A percentile compares a stretch with the other conserved stretches of the same genome.
phyloP scores from a whole-genome alignment of 2,329 filamentous ascomycete genomes.

The Penicillium sp. region DNA sequence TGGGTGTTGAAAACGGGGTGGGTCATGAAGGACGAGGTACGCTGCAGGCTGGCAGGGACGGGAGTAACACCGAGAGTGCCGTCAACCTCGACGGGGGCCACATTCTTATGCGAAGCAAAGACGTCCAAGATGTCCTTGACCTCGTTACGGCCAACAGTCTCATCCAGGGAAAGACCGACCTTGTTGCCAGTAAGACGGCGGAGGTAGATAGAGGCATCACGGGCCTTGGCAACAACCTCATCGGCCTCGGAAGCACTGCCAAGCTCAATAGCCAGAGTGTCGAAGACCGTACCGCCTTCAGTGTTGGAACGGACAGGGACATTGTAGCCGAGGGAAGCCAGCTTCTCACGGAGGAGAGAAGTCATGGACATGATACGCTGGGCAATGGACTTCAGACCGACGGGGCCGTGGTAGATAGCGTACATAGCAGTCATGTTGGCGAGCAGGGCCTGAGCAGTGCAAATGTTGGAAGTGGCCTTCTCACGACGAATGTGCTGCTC shows the following conservation, averaged over 20 bases:
- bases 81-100: slow-evolving; percentile 33
- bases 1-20: slow-evolving; percentile 94
- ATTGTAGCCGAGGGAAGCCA: slow-evolving; percentile 62
- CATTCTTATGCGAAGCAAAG: slow-evolving; percentile 49
- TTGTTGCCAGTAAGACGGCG: slow-evolving; percentile 60
- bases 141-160: slow-evolving; percentile 62
- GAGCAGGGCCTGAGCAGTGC: slow-evolving; percentile 87
- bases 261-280: slow-evolving; percentile 71
- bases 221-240: slow-evolving; percentile 53
- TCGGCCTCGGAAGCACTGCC: slow-evolving; percentile 51
- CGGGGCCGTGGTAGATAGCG: slow-evolving; percentile 86
- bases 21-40: slow-evolving; percentile 74
- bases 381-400: slow-evolving; percentile 79
- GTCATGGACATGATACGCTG: slow-evolving; percentile 71
- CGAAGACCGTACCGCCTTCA: slow-evolving; percentile 65
- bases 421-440: slow-evolving; percentile 97
- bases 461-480: slow-evolving; percentile 97
- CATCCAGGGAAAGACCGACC: slow-evolving; percentile 75
- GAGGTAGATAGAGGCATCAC: slow-evolving; percentile 58
- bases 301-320: slow-evolving; percentile 59
- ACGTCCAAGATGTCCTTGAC: slow-evolving; percentile 57
- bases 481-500: slow-evolving; percentile 96
- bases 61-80: slow-evolving; percentile 41
- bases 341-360: slow-evolving; percentile 64
- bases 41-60: slow-evolving; percentile 57